Base-by-base conservation (phyloP, 2,329 filamentous ascomycete genomes). In the Sporothrix pseudoabietina region DNA sequence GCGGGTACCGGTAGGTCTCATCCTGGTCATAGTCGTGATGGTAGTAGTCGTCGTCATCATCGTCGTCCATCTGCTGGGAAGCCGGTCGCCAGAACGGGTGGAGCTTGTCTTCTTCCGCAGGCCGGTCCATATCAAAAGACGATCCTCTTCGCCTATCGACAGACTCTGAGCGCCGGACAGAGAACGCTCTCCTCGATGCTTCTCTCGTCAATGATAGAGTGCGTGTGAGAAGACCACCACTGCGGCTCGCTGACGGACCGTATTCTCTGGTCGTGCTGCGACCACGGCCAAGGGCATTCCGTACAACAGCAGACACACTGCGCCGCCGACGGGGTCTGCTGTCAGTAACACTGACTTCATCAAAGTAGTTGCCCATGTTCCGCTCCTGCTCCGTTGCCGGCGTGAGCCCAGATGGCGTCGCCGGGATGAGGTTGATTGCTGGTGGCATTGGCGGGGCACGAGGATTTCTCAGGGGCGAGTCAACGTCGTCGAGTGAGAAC, bases 81-180 rank as follows among this genome's bases (percentile, higher is more conserved):
- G 85, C 80, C n/a, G 89, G 88, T 7, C 86, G 84, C 89, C 89
- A 91, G 77, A 87, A 86, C 0, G 89, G 88, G 78, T 91, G 88
- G 16, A 90, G 79, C 75, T 85, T 87, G 65, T 83, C 83, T 54
- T 85, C 84, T 63, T 91, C 88, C 1, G 83, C 79, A 1, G 85
- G 87, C 30, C 44, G 44, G 14, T 80, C 79, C 39, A 85, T 83
- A 7, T 85, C 83, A 3, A 82, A 78, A 26, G 77, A 75, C 4
- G 78, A 76, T 14, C 78, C 76, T 65, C 79, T 79, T n/a, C 76
- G 76, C 12, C 77, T 79, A 16, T 74, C 73, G 2, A 72, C 47
- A 9, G 76, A 76, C 5, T 66, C 47, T 0, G 75, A 74, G 9
- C 75, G 73, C 16, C 71, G 19, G 1, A 49, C 16, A 12, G 72